Evolutionary conservation across 2,329 filamentous ascomycete genomes (phyloP).

Genomic region (Ceratocystis alfenasii): DNA sequence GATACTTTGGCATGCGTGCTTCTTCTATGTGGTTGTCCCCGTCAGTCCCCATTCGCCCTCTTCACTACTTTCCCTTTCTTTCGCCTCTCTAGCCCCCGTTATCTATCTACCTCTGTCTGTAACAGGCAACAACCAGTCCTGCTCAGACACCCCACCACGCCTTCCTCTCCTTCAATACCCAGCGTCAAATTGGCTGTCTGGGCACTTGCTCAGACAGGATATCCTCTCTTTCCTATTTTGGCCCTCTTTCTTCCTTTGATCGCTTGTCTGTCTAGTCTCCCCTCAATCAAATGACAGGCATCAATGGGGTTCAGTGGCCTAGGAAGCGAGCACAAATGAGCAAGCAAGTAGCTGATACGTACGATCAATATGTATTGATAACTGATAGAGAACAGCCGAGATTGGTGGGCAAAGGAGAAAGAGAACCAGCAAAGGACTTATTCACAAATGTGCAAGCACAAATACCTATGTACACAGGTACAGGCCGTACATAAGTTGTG

Average conservation of each 20-base stretch:
- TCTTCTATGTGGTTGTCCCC: neutral
- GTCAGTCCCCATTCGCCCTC: neutral
- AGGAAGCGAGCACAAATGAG: too few relatives aligned
- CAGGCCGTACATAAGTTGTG: neutral
- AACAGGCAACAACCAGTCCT: neutral
- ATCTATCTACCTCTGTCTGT: neutral
- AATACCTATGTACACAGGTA: neutral
- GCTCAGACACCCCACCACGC: neutral
- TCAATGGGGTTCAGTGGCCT: neutral
- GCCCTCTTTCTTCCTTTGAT: neutral
- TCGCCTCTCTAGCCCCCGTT: neutral
- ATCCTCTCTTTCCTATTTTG: conserved; percentile 7
- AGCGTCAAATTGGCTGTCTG: neutral
- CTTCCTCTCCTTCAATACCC: neutral
- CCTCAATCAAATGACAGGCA: neutral
- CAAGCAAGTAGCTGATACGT: too few relatives aligned
- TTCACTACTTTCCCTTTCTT: too few relatives aligned
- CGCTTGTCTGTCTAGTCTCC: neutral
- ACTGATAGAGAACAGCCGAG: neutral
- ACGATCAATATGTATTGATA: neutral
- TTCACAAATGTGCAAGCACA: neutral
- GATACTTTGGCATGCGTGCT: neutral
- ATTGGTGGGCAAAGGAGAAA: neutral
- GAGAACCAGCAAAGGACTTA: neutral
- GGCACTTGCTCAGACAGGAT: neutral